Percentiles rank a stretch among this genome's conserved stretches.
These are phyloP conservation scores for Tuber indicum DNA, from an alignment of 495 filamentous ascomycete species.

Conservation along the genomic window DNA sequence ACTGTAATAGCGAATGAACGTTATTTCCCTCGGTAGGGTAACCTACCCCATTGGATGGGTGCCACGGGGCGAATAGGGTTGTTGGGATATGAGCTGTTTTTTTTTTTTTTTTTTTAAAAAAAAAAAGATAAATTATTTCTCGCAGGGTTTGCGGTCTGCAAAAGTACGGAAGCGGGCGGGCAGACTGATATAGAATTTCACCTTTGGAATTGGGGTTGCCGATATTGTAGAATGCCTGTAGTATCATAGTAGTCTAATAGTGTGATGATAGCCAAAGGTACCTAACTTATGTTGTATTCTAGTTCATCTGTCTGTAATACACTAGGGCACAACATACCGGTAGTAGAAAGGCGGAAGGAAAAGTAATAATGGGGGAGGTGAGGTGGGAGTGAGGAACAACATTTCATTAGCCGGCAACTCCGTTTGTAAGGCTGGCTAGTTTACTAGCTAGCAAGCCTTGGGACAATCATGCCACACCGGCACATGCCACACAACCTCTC, in stretches of 20 bases:
- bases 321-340: neutral
- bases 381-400: neutral
- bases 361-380: neutral
- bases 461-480: neutral
- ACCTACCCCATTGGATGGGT: neutral
- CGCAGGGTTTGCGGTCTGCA: neutral
- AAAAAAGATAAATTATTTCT: neutral
- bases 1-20: neutral
- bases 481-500: neutral
- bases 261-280: neutral
- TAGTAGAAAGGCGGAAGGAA: neutral
- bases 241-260: neutral
- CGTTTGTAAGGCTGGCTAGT: neutral
- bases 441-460: neutral
- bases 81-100: neutral
- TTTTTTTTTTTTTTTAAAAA: neutral
- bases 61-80: neutral
- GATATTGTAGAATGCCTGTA: neutral
- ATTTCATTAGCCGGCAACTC: neutral
- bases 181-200: neutral
- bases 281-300: neutral
- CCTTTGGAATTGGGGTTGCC: neutral
- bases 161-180: neutral
- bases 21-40: neutral
- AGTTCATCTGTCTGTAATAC: neutral